Percentiles rank a stretch among this genome's conserved stretches.
These are phyloP conservation scores for Amphicarpaea edgeworthii DNA, from an alignment of 306 rosid species.

Conservation along the genomic window DNA sequence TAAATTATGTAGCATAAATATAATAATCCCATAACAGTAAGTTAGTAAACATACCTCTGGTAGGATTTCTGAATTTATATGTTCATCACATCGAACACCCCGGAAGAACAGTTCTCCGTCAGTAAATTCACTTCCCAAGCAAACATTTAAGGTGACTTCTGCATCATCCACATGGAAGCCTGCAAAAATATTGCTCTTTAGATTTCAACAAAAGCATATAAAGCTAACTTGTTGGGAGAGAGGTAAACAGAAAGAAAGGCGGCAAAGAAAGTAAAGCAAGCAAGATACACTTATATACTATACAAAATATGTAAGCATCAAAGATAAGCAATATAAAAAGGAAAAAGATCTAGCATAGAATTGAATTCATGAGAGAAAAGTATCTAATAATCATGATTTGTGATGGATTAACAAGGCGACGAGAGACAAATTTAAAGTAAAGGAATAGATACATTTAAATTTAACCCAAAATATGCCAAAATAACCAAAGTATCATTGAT, in stretches of 20 bases:
- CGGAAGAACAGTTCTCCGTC: conserved; percentile 93
- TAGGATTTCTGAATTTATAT: conserved; percentile 72
- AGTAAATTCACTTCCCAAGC: conserved; percentile 84
- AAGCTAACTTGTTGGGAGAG: conserved; percentile 26
- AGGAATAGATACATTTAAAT: conserved; percentile 1
- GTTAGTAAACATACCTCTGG: conserved; percentile 60
- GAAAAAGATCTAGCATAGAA: conserved; percentile 28
- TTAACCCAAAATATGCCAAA: conserved; percentile 10
- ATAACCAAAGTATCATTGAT: conserved; percentile 9
- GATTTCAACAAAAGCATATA: conserved; percentile 45
- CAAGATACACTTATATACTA: conserved; percentile 21
- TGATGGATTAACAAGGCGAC: conserved; percentile 21
- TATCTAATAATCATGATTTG: conserved; percentile 16
- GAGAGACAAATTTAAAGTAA: neutral
- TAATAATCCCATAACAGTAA: conserved; percentile 26
- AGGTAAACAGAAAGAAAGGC: conserved; percentile 17
- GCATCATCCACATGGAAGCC: conserved; percentile 97
- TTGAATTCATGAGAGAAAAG: conserved; percentile 33
- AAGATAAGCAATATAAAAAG: neutral
- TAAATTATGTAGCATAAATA: neutral
- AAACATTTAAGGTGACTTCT: conserved; percentile 92
- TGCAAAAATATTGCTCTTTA: conserved; percentile 54
- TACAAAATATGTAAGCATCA: conserved; percentile 4
- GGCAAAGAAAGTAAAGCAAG: conserved; percentile 13
- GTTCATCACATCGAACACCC: conserved; percentile 93